phyloP scores from a whole-genome alignment of 2,329 filamentous ascomycete species.

The Penicillium sp. region DNA sequence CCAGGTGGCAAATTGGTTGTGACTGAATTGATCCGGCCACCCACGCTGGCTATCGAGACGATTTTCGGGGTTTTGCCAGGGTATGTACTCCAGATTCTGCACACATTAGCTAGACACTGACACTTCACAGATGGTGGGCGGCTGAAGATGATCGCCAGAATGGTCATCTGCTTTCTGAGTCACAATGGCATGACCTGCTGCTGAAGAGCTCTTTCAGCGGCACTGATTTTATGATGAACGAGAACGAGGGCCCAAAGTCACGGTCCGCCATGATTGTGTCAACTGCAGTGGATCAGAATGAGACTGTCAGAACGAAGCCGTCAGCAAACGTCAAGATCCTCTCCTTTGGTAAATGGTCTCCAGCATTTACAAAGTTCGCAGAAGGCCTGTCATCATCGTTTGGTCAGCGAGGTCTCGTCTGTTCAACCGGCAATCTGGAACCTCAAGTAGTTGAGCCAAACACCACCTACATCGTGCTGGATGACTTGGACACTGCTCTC shows the following conservation, averaged over 20 bases:
- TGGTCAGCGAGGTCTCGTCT: neutral
- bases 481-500: neutral
- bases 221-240: neutral
- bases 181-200: neutral
- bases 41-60: neutral
- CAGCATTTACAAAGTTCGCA: neutral
- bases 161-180: neutral
- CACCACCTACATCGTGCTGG: neutral
- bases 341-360: neutral
- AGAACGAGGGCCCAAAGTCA: slow-evolving; percentile 1
- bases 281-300: neutral
- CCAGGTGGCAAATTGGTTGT: neutral
- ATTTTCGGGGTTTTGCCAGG: slow-evolving; percentile 1
- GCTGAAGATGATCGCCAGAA: neutral
- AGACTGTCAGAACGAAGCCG: neutral
- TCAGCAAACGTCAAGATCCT: neutral
- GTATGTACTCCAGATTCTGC: neutral
- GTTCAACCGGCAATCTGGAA: neutral
- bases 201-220: slow-evolving; percentile 1
- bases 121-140: neutral
- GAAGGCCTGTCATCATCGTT: neutral
- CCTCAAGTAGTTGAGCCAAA: neutral
- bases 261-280: neutral
- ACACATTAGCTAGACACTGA: neutral
- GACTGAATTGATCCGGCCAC: neutral